phyloP scores from a whole-genome alignment of 306 rosid species.

The Pachyrhizus erosus region DNA sequence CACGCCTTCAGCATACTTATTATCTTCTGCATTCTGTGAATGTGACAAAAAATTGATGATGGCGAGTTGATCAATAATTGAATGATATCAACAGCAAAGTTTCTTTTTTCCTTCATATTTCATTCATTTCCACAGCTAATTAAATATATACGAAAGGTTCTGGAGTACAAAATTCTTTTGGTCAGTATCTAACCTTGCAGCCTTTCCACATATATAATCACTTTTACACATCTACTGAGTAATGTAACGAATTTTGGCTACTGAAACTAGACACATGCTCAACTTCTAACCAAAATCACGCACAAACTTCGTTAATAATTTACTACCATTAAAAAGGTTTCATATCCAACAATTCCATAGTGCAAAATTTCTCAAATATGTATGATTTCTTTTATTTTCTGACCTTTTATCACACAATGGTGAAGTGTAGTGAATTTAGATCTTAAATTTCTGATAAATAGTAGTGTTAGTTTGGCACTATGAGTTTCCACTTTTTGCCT shows the following conservation, averaged over 20 bases:
- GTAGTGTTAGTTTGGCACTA: too few relatives aligned
- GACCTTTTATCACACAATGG: too few relatives aligned
- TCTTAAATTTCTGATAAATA: neutral
- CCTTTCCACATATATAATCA: neutral
- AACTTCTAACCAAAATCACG: neutral
- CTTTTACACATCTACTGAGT: neutral
- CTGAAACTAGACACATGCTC: neutral
- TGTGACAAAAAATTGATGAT: neutral
- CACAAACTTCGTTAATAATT: neutral
- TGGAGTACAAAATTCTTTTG: neutral
- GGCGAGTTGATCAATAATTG: conserved; percentile 1
- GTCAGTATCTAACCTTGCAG: neutral
- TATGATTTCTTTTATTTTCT: neutral
- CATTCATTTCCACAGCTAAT: neutral
- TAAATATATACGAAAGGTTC: neutral
- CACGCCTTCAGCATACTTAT: conserved; percentile 58
- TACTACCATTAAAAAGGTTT: neutral
- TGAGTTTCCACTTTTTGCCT: too few relatives aligned
- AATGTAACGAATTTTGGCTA: neutral
- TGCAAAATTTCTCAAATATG: neutral
- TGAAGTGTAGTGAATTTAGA: neutral
- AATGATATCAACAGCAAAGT: neutral
- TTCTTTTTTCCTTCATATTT: neutral
- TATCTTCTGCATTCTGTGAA: conserved; percentile 84
- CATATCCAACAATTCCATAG: neutral